Evolutionary conservation across 495 filamentous ascomycete genomes (phyloP).

Genomic region (Trypethelium eluteriae): DNA sequence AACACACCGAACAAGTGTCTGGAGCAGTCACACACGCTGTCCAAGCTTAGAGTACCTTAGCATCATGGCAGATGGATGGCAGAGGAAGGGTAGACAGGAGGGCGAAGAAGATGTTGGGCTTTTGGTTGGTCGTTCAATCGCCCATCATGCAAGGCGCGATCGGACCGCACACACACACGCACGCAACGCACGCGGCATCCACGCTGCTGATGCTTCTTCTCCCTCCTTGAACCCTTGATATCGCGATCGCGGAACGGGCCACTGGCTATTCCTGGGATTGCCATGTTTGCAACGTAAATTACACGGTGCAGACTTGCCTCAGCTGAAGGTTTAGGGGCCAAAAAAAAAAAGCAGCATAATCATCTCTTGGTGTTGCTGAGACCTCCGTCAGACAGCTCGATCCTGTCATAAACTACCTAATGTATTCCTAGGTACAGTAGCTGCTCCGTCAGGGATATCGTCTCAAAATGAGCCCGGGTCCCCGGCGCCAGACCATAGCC

Average conservation of each 20-base stretch:
- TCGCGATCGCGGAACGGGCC: constrained; percentile 3
- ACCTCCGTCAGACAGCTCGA: neutral
- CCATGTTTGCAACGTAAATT: too few species aligned
- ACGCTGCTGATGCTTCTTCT: neutral
- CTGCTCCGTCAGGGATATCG: neutral
- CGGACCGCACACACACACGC: neutral
- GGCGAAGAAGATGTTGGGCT: neutral
- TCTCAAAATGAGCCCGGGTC: neutral
- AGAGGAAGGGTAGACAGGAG: neutral
- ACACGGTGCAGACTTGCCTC: neutral
- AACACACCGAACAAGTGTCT: neutral
- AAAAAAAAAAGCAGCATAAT: neutral
- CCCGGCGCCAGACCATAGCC: neutral
- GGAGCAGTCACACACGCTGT: too few species aligned
- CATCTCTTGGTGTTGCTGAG: neutral
- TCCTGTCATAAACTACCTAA: neutral
- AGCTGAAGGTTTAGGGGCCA: neutral
- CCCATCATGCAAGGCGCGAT: constrained; percentile 7
- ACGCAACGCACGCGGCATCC: neutral
- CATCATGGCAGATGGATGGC: too few species aligned
- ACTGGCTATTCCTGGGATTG: neutral
- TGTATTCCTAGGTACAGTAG: neutral
- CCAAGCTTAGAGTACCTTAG: too few species aligned
- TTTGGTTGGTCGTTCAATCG: neutral
- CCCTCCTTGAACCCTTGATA: neutral